Evolutionary conservation across 208 protist genomes (phyloP).

Genomic region (Acanthamoeba castellanii): DNA sequence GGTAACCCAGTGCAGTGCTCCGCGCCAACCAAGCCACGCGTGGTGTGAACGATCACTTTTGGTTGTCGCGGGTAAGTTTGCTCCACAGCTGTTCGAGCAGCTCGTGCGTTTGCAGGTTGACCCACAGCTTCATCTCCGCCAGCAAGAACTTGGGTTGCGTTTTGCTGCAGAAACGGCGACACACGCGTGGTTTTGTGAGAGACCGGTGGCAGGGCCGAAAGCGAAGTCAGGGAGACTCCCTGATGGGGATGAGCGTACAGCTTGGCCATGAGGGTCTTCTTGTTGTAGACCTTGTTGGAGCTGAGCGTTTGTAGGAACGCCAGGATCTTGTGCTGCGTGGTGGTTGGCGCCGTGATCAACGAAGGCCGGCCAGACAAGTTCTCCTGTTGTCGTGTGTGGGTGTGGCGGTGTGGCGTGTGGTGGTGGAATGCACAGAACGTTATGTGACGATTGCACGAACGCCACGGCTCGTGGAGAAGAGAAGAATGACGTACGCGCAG

Average conservation of each 20-base stretch:
- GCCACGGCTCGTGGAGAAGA: neutral
- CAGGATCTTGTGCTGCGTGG: conserved; percentile 64
- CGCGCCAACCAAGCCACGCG: neutral
- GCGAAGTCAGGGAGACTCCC: neutral
- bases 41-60: neutral
- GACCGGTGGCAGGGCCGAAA: neutral
- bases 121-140: conserved; percentile 64
- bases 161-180: neutral
- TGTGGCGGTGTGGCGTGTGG: no score
- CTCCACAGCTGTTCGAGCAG: conserved; percentile 39
- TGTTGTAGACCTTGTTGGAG: neutral
- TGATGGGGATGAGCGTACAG: neutral
- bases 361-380: conserved; percentile 40
- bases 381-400: neutral
- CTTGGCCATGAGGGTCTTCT: conserved; percentile 14
- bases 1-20: no score
- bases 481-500: neutral
- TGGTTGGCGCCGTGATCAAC: conserved; percentile 10
- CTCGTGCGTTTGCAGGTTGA: conserved; percentile 42
- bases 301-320: conserved; percentile 33
- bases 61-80: neutral
- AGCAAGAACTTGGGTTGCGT: conserved; percentile 51
- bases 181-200: no score
- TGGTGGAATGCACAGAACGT: neutral
- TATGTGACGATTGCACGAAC: neutral